phyloP scores from a whole-genome alignment of 257 asterid species.

The Penstemon barbatus region DNA sequence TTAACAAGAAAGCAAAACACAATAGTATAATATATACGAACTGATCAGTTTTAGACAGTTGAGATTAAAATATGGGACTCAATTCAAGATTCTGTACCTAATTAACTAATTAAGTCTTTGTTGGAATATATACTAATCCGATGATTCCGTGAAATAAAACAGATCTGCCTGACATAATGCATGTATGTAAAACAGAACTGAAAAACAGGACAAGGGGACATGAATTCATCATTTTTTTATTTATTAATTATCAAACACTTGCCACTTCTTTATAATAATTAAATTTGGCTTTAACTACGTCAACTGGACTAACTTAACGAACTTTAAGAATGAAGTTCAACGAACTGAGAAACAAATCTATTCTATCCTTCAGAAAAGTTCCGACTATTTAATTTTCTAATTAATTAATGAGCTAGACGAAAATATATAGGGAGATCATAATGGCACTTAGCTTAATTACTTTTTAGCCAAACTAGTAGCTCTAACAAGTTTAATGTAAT shows the following conservation, averaged over 20 bases:
- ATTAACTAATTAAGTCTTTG: slow-evolving; percentile 12
- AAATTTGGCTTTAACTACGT: slow-evolving; percentile 4
- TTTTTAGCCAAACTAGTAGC: too few relatives aligned
- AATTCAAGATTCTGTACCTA: slow-evolving; percentile 29
- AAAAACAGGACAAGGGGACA: slow-evolving; percentile 34
- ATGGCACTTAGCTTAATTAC: too few relatives aligned
- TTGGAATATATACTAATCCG: slow-evolving; percentile 18
- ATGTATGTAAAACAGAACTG: slow-evolving; percentile 18
- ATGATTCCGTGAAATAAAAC: slow-evolving; percentile 19
- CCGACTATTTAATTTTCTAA: too few relatives aligned
- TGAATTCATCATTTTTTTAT: slow-evolving; percentile 17
- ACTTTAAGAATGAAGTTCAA: slow-evolving; percentile 17
- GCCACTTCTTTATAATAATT: slow-evolving; percentile 18
- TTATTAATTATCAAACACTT: slow-evolving; percentile 15
- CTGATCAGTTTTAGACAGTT: background rate
- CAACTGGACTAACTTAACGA: background rate
- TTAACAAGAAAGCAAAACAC: background rate
- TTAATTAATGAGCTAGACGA: too few relatives aligned
- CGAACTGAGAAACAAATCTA: slow-evolving; percentile 5
- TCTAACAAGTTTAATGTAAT: too few relatives aligned
- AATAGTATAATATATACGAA: slow-evolving; percentile 14
- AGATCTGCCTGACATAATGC: slow-evolving; percentile 28
- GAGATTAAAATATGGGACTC: background rate
- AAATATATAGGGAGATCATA: too few relatives aligned
- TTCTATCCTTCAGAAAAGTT: too few relatives aligned